A percentile compares a stretch with the other conserved stretches of the same genome.
These are phyloP conservation scores for Colletotrichum noveboracense DNA, from an alignment of 2,329 filamentous ascomycete genomes.

Conservation along the genomic window DNA sequence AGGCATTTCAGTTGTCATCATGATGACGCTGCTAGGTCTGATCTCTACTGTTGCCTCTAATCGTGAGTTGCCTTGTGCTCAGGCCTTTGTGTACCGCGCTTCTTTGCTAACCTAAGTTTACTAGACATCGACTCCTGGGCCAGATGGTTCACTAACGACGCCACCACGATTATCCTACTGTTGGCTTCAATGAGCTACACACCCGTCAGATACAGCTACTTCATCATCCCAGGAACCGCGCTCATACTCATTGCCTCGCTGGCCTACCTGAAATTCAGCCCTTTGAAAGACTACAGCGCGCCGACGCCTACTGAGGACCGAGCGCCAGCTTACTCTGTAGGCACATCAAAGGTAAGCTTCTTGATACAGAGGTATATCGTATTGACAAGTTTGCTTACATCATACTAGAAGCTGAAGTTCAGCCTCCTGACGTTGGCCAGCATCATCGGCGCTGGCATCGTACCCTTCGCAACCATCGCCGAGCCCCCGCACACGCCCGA, in stretches of 20 bases:
- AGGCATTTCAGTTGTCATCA: slow-evolving; percentile 31
- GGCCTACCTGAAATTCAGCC: slow-evolving; percentile 30
- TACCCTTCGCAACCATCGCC: slow-evolving; percentile 19
- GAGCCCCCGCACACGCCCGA: slow-evolving; percentile 16
- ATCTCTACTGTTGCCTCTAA: slow-evolving; percentile 34
- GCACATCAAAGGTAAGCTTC: background rate
- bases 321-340: background rate
- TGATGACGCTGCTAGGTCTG: slow-evolving; percentile 33
- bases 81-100: background rate
- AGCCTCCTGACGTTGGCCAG: slow-evolving; percentile 1
- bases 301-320: background rate
- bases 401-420: background rate
- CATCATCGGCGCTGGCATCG: slow-evolving; percentile 17
- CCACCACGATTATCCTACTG: slow-evolving; percentile 31
- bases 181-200: slow-evolving; percentile 30
- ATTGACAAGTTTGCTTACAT: background rate
- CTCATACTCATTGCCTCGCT: slow-evolving; percentile 32
- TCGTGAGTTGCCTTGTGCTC: slow-evolving; percentile 7
- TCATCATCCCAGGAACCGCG: slow-evolving; percentile 30
- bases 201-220: slow-evolving; percentile 24
- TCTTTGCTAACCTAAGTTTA: background rate
- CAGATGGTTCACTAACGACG: slow-evolving; percentile 34
- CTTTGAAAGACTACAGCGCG: slow-evolving; percentile 17
- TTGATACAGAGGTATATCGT: accelerated
- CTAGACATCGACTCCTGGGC: slow-evolving; percentile 34